Percentiles rank a stretch among this genome's conserved stretches.
Evolutionary conservation across 2,329 filamentous ascomycete species (phyloP).

Genomic region (Metarhizium brunneum): DNA sequence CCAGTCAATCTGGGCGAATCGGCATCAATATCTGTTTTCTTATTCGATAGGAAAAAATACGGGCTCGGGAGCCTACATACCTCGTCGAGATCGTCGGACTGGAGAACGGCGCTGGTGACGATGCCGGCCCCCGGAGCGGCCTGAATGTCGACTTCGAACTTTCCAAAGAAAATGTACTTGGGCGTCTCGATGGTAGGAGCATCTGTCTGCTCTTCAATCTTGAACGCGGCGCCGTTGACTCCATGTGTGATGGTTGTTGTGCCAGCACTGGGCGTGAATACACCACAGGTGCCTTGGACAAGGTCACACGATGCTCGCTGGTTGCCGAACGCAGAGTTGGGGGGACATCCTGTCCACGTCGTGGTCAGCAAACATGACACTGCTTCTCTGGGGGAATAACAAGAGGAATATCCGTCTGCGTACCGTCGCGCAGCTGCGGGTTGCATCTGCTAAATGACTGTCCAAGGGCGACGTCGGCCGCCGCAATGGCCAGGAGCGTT

Average conservation of each 20-base stretch:
- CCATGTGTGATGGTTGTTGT: slow-evolving; percentile 15
- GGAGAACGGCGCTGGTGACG: slow-evolving; percentile 66
- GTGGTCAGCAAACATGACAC: too few relatives aligned
- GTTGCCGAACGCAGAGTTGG: slow-evolving; percentile 59
- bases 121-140: slow-evolving; percentile 65
- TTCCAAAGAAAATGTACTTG: slow-evolving; percentile 82
- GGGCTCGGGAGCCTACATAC: not conserved
- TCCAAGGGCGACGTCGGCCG: not conserved
- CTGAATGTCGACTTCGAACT: slow-evolving; percentile 60
- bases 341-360: slow-evolving; percentile 37
- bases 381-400: too few relatives aligned
- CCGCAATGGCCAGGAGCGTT: not conserved
- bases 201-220: slow-evolving; percentile 48
- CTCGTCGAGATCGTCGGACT: slow-evolving; percentile 49
- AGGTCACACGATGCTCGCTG: slow-evolving; percentile 53
- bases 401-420: not conserved
- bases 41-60: too few relatives aligned
- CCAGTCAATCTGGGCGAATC: slow-evolving; percentile 57
- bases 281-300: slow-evolving; percentile 47
- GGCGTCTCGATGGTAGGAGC: slow-evolving; percentile 55
- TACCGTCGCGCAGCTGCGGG: not conserved
- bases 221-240: slow-evolving; percentile 25
- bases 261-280: slow-evolving; percentile 15
- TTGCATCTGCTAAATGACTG: not conserved
- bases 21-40: too few relatives aligned